A percentile compares a stretch with the other conserved stretches of the same genome.
phyloP scores from a whole-genome alignment of 192 early-diverging fungal genomes.

The Mortierella alpina region DNA sequence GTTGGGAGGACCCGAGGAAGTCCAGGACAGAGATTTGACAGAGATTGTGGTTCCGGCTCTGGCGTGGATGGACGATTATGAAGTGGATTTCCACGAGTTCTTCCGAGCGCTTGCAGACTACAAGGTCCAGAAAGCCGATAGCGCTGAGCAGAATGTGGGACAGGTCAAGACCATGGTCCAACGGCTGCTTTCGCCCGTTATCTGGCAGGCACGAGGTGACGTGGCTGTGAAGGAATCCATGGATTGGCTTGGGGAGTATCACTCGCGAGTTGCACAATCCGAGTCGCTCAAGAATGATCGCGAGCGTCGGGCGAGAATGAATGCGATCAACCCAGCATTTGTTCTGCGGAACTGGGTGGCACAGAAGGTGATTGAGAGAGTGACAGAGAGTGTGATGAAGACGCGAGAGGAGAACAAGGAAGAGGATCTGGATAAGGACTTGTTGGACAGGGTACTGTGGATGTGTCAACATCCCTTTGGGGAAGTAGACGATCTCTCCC shows the following conservation, averaged over 20 bases:
- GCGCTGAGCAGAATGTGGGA: slow-evolving; percentile 29
- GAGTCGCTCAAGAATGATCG: slow-evolving; percentile 21
- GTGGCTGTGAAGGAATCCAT: slow-evolving; percentile 47
- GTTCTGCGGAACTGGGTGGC: slow-evolving; percentile 85
- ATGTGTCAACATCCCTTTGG: slow-evolving; percentile 69
- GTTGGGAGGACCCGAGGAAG: slow-evolving; percentile 11
- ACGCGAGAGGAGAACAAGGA: slow-evolving; percentile 46
- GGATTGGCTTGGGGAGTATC: slow-evolving; percentile 70
- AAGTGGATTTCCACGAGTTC: slow-evolving; percentile 81
- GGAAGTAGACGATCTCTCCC: slow-evolving; percentile 40
- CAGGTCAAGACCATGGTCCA: slow-evolving; percentile 30
- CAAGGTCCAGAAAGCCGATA: slow-evolving; percentile 35
- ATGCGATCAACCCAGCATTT: slow-evolving; percentile 77
- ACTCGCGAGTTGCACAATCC: slow-evolving; percentile 62
- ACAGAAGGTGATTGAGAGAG: slow-evolving; percentile 69
- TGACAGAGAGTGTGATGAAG: slow-evolving; percentile 55
- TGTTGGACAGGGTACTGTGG: slow-evolving; percentile 60
- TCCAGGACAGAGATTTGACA: slow-evolving; percentile 60
- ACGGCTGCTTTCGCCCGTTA: slow-evolving; percentile 30
- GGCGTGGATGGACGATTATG: slow-evolving; percentile 68
- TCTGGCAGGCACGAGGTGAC: slow-evolving; percentile 37
- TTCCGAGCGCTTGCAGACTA: slow-evolving; percentile 75
- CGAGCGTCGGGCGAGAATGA: slow-evolving; percentile 67
- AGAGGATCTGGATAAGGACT: slow-evolving; percentile 39
- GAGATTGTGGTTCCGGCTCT: slow-evolving; percentile 73